A percentile compares a stretch with the other conserved stretches of the same genome.
Evolutionary conservation across 2,329 filamentous ascomycete species (phyloP).

Genomic region (Alternaria gaisen): DNA sequence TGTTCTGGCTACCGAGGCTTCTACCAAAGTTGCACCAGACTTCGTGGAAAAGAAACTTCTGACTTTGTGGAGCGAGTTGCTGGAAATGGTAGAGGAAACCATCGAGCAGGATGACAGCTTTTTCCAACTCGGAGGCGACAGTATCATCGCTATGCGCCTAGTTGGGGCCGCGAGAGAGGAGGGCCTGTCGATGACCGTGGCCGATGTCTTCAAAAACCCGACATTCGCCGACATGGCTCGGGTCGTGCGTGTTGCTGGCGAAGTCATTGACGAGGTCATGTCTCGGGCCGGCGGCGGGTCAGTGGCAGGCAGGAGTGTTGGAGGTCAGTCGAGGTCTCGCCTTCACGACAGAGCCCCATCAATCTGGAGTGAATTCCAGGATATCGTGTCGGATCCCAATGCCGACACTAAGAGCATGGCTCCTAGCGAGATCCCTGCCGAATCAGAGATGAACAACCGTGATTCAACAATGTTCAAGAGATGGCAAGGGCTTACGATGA

Average conservation of each 20-base stretch:
- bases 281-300: conserved; percentile 39
- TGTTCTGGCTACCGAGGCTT: conserved; percentile 40
- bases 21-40: conserved; percentile 39
- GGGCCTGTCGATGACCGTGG: conserved; percentile 46
- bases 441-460: conserved; percentile 17
- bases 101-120: conserved; percentile 47
- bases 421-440: conserved; percentile 17
- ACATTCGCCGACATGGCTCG: conserved; percentile 46
- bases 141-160: conserved; percentile 47
- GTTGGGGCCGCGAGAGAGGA: conserved; percentile 46
- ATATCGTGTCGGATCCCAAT: conserved; percentile 40
- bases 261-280: conserved; percentile 48
- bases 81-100: conserved; percentile 46
- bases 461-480: conserved; percentile 37
- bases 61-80: conserved; percentile 41
- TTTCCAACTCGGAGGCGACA: conserved; percentile 46
- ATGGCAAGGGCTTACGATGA: conserved; percentile 35
- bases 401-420: conserved; percentile 20
- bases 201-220: conserved; percentile 47
- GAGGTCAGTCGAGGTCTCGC: conserved; percentile 29
- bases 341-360: conserved; percentile 30
- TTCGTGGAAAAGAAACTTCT: conserved; percentile 48
- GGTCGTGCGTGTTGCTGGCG: conserved; percentile 45
- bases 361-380: conserved; percentile 43
- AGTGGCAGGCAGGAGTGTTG: conserved; percentile 23